Base-by-base conservation (phyloP, 2,329 filamentous ascomycete species). In the Colletotrichum caudatum region DNA sequence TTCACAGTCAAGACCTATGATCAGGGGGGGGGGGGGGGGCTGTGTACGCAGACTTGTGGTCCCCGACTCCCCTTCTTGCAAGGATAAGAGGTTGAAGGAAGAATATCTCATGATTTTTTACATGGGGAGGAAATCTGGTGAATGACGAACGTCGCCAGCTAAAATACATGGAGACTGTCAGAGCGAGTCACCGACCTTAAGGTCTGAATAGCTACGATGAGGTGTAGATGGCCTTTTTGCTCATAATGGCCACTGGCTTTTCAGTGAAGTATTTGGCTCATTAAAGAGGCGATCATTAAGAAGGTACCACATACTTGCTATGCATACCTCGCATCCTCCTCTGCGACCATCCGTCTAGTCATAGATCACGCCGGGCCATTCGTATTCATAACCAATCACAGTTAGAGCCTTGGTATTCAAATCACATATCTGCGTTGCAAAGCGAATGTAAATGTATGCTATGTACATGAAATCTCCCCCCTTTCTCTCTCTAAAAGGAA, bases 11-110 rank as follows among this genome's bases (percentile, higher is more conserved):
- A 73, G 46, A 16, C 71, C 68, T 9, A 63, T 37, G 58, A 67
- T 54, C 35, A 73, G 58, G 29, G 67, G n/a, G n/a, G n/a, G n/a
- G n/a, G n/a, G n/a, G n/a, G n/a, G n/a, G 58, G 9, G 66, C 33
- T 3, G 51, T 62, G 8, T 54, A n/a, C 6, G 53, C 20, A 5
- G 62, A 44, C 3, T 23, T 33, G 14, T 46, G 37, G 20, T 63
- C 50, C 16, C 39, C 39, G 39, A 41, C 2, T 6, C 5, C 39
- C 71, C 71, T 18, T 71, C 51, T n/a, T 66, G 58, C 6, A 67
- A 44, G 58, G 64, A 73, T 46, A 64, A 71, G 44, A 71, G 56
- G n/a, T 29, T 35, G 3, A 66, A 50, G 46, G 56, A 33, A 7
- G 41, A n/a, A 51, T 73, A n/a, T n/a, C n/a, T n/a, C n/a, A n/a